These are phyloP conservation scores for Galerina marginata DNA, from an alignment of 768 basidiomycete genomes.

Conservation along the genomic window DNA sequence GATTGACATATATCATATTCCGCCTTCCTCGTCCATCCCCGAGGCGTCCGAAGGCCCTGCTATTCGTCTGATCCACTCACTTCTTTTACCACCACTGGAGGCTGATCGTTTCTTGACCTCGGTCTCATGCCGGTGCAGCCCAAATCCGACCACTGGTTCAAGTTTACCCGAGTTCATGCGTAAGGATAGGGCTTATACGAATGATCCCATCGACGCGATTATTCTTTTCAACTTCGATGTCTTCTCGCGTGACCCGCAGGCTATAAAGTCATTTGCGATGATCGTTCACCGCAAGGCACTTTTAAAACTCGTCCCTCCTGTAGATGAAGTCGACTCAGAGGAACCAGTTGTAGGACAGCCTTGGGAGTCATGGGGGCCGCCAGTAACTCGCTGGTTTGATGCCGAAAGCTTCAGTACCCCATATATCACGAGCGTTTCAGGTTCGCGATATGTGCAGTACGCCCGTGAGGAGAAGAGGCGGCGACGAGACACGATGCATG, in stretches of 20 bases:
- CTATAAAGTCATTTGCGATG: background rate
- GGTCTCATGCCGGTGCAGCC: background rate
- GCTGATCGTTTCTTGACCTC: background rate
- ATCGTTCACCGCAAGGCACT: background rate
- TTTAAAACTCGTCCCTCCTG: background rate
- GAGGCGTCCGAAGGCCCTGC: background rate
- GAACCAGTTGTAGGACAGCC: background rate
- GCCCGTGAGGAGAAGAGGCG: too few species aligned
- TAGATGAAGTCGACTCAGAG: background rate
- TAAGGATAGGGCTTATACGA: background rate
- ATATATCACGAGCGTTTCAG: slow-evolving; percentile 6
- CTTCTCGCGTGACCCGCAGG: background rate
- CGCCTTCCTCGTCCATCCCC: background rate
- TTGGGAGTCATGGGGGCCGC: slow-evolving; percentile 11
- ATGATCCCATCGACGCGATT: background rate
- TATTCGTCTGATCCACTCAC: background rate
- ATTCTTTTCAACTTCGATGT: background rate
- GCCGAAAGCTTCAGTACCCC: background rate
- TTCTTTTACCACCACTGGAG: background rate
- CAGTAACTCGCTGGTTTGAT: slow-evolving; percentile 10
- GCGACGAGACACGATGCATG: too few species aligned
- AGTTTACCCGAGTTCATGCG: background rate
- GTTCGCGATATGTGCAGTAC: slow-evolving; percentile 5
- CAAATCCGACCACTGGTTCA: background rate
- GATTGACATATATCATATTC: slow-evolving; percentile 9